phyloP scores from a whole-genome alignment of 1,139 yeast species.

The Yarrowia galli region DNA sequence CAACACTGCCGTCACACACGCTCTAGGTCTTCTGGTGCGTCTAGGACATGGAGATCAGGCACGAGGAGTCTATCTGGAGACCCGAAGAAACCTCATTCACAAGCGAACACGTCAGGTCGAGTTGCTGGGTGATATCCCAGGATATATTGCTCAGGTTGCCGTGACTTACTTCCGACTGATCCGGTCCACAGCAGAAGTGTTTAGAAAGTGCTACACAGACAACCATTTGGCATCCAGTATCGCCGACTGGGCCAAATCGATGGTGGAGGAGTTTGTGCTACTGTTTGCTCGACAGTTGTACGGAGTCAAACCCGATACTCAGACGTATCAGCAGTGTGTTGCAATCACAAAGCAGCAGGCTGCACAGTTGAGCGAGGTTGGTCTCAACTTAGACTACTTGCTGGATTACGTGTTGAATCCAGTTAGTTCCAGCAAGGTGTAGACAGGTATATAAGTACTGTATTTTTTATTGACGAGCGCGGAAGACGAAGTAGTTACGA shows the following conservation, averaged over 20 bases:
- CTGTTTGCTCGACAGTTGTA: slow-evolving; percentile 71
- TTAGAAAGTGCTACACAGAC: slow-evolving; percentile 55
- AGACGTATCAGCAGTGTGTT: slow-evolving; percentile 60
- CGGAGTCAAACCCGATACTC: slow-evolving; percentile 63
- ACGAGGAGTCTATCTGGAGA: slow-evolving; percentile 56
- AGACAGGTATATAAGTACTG: neutral
- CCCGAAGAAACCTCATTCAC: slow-evolving; percentile 57
- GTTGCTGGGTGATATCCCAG: slow-evolving; percentile 63
- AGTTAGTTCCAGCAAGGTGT: neutral
- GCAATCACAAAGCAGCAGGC: slow-evolving; percentile 66
- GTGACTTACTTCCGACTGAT: slow-evolving; percentile 66
- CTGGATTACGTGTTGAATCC: slow-evolving; percentile 39
- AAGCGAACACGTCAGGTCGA: slow-evolving; percentile 58
- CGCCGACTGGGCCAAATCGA: slow-evolving; percentile 74
- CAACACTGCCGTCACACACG: slow-evolving; percentile 47
- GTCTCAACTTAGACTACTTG: slow-evolving; percentile 72
- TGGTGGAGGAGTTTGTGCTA: slow-evolving; percentile 65
- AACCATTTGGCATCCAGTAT: slow-evolving; percentile 53
- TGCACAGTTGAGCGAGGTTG: slow-evolving; percentile 66
- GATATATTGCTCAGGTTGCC: slow-evolving; percentile 64
- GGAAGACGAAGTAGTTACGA: too few species aligned
- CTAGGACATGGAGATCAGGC: slow-evolving; percentile 59
- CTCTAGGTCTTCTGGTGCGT: slow-evolving; percentile 54
- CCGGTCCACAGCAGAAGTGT: slow-evolving; percentile 58
- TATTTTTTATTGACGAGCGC: neutral